Evolutionary conservation across 768 basidiomycete genomes (phyloP).

Genomic region (Boletus bicolor): DNA sequence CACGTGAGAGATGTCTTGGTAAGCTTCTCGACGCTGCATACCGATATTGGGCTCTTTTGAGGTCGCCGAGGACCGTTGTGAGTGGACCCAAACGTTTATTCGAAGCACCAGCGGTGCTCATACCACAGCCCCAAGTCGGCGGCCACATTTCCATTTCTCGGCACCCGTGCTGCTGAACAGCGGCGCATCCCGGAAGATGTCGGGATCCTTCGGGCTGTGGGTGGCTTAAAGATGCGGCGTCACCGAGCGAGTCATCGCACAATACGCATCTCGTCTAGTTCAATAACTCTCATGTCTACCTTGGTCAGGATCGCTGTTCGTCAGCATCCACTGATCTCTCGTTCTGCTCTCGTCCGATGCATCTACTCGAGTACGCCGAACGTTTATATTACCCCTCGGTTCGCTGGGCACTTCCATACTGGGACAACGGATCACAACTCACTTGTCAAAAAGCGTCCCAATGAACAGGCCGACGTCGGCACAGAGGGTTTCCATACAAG

Average conservation of each 20-base stretch:
- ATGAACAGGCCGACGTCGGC: conserved; percentile 25
- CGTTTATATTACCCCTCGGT: not conserved
- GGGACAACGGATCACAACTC: conserved; percentile 21
- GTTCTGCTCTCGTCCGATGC: conserved; percentile 11
- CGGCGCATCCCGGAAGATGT: conserved; percentile 24
- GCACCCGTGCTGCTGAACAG: not conserved
- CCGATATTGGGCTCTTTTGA: not conserved
- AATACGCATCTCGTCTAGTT: not conserved
- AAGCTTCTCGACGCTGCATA: not conserved
- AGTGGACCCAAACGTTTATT: not conserved
- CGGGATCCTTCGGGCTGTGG: conserved; percentile 24
- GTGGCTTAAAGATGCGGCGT: conserved; percentile 20
- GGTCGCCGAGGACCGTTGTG: not conserved
- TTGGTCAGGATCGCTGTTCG: conserved; percentile 13
- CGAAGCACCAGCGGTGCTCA: not conserved
- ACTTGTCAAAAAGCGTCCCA: conserved; percentile 21
- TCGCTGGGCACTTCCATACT: conserved; percentile 23
- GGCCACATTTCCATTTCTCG: not conserved
- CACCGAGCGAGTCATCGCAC: not conserved
- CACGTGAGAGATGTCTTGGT: conserved; percentile 4
- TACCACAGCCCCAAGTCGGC: not conserved
- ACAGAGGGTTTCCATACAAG: conserved; percentile 37
- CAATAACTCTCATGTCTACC: conserved; percentile 13
- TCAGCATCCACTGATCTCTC: conserved; percentile 4
- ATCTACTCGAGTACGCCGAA: conserved; percentile 2